A percentile compares a stretch with the other conserved stretches of the same genome.
phyloP scores from a whole-genome alignment of 768 basidiomycete species.

The Kwoniella sp. region DNA sequence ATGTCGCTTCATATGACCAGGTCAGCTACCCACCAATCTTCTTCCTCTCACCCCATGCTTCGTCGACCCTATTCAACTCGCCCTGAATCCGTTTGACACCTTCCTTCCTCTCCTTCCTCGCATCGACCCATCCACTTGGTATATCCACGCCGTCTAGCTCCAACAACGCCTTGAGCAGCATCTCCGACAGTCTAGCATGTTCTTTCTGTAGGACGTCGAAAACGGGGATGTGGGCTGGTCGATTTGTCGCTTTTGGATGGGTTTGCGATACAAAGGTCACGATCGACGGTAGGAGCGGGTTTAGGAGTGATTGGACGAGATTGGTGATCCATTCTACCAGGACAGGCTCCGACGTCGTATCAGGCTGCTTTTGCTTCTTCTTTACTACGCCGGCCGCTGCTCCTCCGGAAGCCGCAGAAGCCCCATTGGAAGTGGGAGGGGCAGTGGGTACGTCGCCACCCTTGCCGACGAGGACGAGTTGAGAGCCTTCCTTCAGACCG shows the following conservation, averaged over 20 bases:
- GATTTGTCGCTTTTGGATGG: constrained; percentile 36
- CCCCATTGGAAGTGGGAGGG: constrained; percentile 10
- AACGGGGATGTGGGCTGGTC: constrained; percentile 40
- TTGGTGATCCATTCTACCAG: constrained; percentile 36
- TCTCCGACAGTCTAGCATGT: constrained; percentile 70
- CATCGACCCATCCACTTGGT: constrained; percentile 74
- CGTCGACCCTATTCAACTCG: constrained; percentile 77
- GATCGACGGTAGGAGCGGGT: constrained; percentile 37
- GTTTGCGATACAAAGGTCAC: constrained; percentile 36
- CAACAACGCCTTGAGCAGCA: constrained; percentile 82
- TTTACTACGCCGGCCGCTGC: constrained; percentile 20
- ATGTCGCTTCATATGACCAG: not conserved
- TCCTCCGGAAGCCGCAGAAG: constrained; percentile 8
- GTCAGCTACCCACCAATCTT: constrained; percentile 12
- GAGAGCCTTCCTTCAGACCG: constrained; percentile 68
- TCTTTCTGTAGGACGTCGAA: constrained; percentile 57
- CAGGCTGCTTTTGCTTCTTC: constrained; percentile 42
- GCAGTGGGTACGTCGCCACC: constrained; percentile 50
- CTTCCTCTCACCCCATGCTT: constrained; percentile 62
- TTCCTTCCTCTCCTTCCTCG: constrained; percentile 76
- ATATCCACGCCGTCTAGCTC: constrained; percentile 79
- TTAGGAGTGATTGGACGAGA: constrained; percentile 25
- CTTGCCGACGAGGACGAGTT: constrained; percentile 70
- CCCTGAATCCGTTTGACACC: constrained; percentile 84
- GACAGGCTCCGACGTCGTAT: constrained; percentile 39